phyloP scores from a whole-genome alignment of 106 monocot species.

The Allium cepa region DNA sequence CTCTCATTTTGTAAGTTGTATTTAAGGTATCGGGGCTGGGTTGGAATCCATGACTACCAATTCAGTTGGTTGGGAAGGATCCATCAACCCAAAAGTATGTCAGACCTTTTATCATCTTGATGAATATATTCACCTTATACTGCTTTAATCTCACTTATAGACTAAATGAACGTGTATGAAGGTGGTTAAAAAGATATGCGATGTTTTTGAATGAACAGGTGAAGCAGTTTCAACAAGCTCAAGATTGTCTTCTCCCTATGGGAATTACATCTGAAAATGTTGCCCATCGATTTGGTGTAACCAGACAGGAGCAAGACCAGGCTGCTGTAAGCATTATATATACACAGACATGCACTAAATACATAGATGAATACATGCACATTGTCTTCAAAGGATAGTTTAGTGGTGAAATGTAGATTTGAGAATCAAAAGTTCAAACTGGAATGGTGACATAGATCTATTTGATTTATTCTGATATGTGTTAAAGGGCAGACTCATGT shows the following conservation, averaged over 20 bases:
- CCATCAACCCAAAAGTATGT: constrained; percentile 78
- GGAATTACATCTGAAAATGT: constrained; percentile 93
- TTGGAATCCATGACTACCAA: constrained; percentile 81
- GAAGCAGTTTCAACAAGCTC: constrained; percentile 41
- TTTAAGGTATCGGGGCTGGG: constrained; percentile 85
- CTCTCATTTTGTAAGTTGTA: background rate
- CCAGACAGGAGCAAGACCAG: constrained; percentile 77
- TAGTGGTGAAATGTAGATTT: too few relatives aligned
- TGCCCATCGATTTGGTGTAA: constrained; percentile 62
- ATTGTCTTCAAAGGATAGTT: too few relatives aligned
- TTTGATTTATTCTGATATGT: background rate
- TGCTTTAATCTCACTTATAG: too few relatives aligned
- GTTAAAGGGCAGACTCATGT: too few relatives aligned
- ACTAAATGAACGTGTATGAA: too few relatives aligned
- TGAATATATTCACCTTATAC: too few relatives aligned
- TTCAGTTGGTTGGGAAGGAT: constrained; percentile 68
- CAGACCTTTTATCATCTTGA: too few relatives aligned
- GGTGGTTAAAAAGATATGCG: background rate
- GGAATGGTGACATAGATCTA: background rate
- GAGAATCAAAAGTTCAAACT: background rate
- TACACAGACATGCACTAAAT: background rate
- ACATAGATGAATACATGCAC: too few relatives aligned
- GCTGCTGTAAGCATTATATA: constrained; percentile 62
- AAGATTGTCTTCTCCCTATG: constrained; percentile 84
- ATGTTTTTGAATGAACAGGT: constrained; percentile 15